Base-by-base conservation (phyloP, 768 basidiomycete genomes). In the Mycena belliarum region DNA sequence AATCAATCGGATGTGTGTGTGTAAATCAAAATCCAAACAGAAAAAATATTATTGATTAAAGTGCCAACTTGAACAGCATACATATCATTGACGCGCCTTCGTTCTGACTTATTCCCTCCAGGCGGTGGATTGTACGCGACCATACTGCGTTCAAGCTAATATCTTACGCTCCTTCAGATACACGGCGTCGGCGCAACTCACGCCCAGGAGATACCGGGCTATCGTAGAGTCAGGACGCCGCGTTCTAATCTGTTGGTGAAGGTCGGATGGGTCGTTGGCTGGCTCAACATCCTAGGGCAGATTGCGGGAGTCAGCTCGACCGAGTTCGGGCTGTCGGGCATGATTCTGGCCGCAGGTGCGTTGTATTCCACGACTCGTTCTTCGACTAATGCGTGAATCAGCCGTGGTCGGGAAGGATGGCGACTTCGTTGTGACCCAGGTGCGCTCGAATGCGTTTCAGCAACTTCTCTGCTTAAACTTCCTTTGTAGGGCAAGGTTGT, bases 281-380 rank as follows among this genome's bases (percentile, higher is more conserved):
- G 89, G 89, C 78, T 93, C 42, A 93, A 93, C 68, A 84, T 91
- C 40, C 81, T 61, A 83, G 86, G 90, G 33, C 91, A 93, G 72
- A 83, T 92, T 54, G 91, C 92, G 14, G 93, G 93, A 26, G 77
- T 93, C 47, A 88, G 92, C 8, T 93, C 89, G 2, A 93, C 91
- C 0, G 91, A 93, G 70, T 93, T 91, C 66, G 91, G 91, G 26
- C 78, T 91, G 21, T 79, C 87, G 21, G 82, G 79, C 67, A 91
- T 90, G 89, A 88, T 91, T 38, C 82, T 87, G 76, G 85, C 85
- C n/a, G 91, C 91, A 4, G 87, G 57, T 63, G 8, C 43, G 53
- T 47, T 33, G 6, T 38, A 12, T 20, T 16, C 2, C 12, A 12
- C 6, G 0, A 12, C 32, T 46, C 14, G 2, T 12, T 12, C 60